Evolutionary conservation across 2,329 filamentous ascomycete genomes (phyloP).

Genomic region (Xylogone sp.): DNA sequence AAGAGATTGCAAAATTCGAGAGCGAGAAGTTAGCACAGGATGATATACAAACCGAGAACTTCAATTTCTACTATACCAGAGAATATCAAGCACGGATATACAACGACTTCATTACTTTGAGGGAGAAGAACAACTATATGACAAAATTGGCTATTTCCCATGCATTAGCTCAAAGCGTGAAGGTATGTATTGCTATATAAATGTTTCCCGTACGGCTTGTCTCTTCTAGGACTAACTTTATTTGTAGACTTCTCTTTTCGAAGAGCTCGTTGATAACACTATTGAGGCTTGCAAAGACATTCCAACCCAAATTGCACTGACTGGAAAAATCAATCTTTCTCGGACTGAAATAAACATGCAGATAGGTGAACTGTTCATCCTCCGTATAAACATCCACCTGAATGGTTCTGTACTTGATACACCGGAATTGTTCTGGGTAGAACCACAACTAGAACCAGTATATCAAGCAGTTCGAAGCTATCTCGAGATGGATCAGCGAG

Average conservation of each 20-base stretch:
- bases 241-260: conserved; percentile 80
- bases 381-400: conserved; percentile 96
- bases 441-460: conserved; percentile 92
- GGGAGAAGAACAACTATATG: conserved; percentile 97
- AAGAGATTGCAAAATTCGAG: conserved; percentile 93
- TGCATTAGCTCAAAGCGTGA: conserved; percentile 91
- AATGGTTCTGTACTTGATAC: conserved; percentile 96
- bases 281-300: conserved; percentile 93
- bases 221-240: neutral
- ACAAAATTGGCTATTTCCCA: conserved; percentile 95
- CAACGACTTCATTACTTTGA: conserved; percentile 96
- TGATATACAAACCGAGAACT: conserved; percentile 92
- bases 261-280: conserved; percentile 90
- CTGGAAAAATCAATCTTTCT: conserved; percentile 85
- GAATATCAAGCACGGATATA: conserved; percentile 99
- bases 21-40: conserved; percentile 82
- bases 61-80: conserved; percentile 98
- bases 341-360: conserved; percentile 98
- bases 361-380: conserved; percentile 95
- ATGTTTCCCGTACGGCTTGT: neutral
- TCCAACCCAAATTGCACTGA: conserved; percentile 85
- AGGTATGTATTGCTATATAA: conserved; percentile 46
- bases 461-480: conserved; percentile 95
- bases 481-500: conserved; percentile 95
- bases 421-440: conserved; percentile 96